Evolutionary conservation across 371 early-diverging fungal species (phyloP), one percentile per base, ranked within the genome.

Genomic region (Actinomortierella ambigua): DNA sequence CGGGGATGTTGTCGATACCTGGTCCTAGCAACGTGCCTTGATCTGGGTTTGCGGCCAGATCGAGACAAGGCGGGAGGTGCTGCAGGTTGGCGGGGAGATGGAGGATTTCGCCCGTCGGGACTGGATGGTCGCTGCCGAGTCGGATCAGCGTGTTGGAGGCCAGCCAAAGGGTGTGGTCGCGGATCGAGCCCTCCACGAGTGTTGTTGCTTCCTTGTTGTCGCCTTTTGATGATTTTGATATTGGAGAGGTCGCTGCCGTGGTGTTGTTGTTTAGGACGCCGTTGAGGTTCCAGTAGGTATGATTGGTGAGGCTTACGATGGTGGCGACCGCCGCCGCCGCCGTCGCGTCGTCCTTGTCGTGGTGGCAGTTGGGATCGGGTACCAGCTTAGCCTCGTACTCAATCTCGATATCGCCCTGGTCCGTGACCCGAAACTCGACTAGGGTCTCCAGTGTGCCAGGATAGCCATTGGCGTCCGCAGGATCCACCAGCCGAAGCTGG

Each of bases 201-300:
- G 34, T 34, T 34, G 4, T 34, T 34, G 4, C 34, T 11, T 34
- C 34, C 34, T 34, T 34, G 34, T 34, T 34, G 11, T 34, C 34
- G 11, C 11, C 34, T 34, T 34, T 34, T 4, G 11, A 6, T 11
- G 34, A 34, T 11, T 34, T 34, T 34, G 4, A 11, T 6, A 34
- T 4, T 4, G 34, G 7, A 34, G 34, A 34, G 4, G 34, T 6
- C 7, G 34, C 34, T 34, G 11, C 34, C 4, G 34, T 11, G 7
- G 4, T 34, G 27, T 65, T 11, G 7, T 34, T 34, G 27, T 65
- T 70, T 51, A 70, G 26, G 15, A 70, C 71, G 3, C 71, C 71
- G 46, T 70, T 59, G 49, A 70, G 39, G 50, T 70, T 70, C 71
- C 71, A 70, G 55, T 70, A 70, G 7, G 65, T 50, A 28, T 70